Percentiles rank a stretch among this genome's conserved stretches.
phyloP scores from a whole-genome alignment of 2,329 filamentous ascomycete genomes.

The Aspergillus costaricaensis region DNA sequence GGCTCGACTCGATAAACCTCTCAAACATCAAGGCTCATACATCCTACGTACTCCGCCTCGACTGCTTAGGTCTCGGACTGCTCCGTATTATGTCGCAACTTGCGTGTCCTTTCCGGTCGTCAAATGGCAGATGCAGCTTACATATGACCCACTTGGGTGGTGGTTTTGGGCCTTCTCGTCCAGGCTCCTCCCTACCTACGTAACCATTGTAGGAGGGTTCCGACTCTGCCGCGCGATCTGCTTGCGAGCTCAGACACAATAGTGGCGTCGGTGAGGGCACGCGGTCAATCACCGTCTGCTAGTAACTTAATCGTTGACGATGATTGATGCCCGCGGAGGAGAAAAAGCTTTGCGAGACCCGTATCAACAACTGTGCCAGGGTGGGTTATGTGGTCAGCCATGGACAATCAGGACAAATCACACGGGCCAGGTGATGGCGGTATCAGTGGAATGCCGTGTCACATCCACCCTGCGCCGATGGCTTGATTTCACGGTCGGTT shows the following conservation, averaged over 20 bases:
- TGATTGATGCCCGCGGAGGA: neutral
- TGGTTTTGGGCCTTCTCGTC: neutral
- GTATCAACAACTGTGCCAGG: neutral
- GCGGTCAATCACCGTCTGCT: constrained; percentile 2
- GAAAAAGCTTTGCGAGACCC: neutral
- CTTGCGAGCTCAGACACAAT: constrained; percentile 16
- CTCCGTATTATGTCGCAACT: neutral
- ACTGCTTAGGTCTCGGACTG: neutral
- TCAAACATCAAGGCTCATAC: neutral
- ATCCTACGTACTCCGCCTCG: neutral
- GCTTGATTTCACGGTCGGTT: constrained; percentile 7
- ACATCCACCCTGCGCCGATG: constrained; percentile 14
- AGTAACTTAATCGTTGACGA: neutral
- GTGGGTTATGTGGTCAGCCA: neutral
- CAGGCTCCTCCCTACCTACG: neutral
- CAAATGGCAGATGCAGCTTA: neutral
- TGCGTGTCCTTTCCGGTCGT: neutral
- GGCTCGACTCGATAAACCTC: neutral
- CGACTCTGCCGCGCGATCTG: constrained; percentile 10
- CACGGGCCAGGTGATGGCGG: constrained; percentile 1
- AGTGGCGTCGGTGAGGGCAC: constrained; percentile 16
- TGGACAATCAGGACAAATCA: constrained; percentile 5
- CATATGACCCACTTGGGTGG: neutral
- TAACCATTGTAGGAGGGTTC: neutral
- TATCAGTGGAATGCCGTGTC: constrained; percentile 12